Percentiles rank a stretch among this genome's conserved stretches.
These are phyloP conservation scores for Arctium lappa DNA, from an alignment of 129 eudicot species.

Conservation along the genomic window DNA sequence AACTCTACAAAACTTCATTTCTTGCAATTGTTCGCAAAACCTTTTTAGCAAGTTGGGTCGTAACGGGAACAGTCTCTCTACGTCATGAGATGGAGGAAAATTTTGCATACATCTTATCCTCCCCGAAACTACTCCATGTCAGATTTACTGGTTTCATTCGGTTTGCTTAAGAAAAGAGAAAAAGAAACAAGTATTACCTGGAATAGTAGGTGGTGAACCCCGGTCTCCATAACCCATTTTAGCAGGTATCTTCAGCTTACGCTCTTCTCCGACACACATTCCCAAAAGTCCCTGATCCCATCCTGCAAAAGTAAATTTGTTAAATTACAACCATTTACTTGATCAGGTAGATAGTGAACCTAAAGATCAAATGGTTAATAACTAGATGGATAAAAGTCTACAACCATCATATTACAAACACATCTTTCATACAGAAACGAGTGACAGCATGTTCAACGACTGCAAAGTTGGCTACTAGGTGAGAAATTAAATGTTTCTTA, in stretches of 20 bases:
- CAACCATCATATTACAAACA: not conserved
- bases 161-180: not conserved
- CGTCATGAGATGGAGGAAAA: no score
- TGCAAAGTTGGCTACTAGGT: not conserved
- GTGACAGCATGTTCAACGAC: not conserved
- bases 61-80: no score
- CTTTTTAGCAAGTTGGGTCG: no score
- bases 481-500: no score
- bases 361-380: not conserved
- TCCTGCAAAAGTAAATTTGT: conserved; percentile 45
- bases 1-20: no score
- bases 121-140: not conserved
- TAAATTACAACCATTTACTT: not conserved
- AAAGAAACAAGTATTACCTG: conserved; percentile 48
- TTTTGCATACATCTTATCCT: no score
- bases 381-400: not conserved
- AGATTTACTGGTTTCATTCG: not conserved
- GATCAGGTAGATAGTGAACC: not conserved
- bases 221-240: conserved; percentile 92
- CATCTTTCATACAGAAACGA: not conserved
- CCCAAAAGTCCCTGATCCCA: conserved; percentile 99
- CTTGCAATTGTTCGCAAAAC: no score
- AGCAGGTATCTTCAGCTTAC: conserved; percentile 92
- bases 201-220: conserved; percentile 94
- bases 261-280: conserved; percentile 91